These are phyloP conservation scores for Boletus barrowsii DNA, from an alignment of 768 basidiomycete genomes.

Conservation along the genomic window DNA sequence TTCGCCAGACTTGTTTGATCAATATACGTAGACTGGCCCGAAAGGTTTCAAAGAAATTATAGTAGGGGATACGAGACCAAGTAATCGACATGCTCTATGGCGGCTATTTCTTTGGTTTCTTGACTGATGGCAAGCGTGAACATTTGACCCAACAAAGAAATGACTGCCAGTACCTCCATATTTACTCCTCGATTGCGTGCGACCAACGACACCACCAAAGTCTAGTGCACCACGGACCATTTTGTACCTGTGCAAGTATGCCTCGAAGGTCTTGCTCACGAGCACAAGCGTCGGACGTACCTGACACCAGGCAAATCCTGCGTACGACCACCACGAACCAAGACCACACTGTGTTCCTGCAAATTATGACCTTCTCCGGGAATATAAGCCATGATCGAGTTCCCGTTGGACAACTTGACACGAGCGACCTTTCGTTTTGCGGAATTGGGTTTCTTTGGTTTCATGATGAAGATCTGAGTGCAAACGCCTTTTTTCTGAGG, in stretches of 20 bases:
- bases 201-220: conserved; percentile 84
- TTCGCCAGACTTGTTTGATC: not conserved
- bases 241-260: conserved; percentile 68
- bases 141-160: not conserved
- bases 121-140: conserved; percentile 44
- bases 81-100: not conserved
- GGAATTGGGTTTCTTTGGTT: conserved; percentile 98
- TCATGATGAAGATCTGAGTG: conserved; percentile 71
- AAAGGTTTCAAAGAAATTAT: not conserved
- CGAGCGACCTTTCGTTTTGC: conserved; percentile 96
- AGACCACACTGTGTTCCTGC: conserved; percentile 95
- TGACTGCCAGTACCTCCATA: conserved; percentile 72
- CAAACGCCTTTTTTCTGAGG: conserved; percentile 94
- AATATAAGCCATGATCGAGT: conserved; percentile 89
- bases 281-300: conserved; percentile 45
- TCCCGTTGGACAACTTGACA: conserved; percentile 88
- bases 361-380: conserved; percentile 97
- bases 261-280: not conserved
- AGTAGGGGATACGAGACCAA: not conserved
- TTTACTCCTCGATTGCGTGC: conserved; percentile 79
- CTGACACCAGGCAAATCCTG: conserved; percentile 98
- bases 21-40: not conserved
- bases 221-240: conserved; percentile 91
- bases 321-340: conserved; percentile 91
- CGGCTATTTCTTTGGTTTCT: conserved; percentile 78